Evolutionary conservation across 2,329 filamentous ascomycete species (phyloP), one percentile per base, ranked within the genome.

Genomic region (Lizonia empirigonia): DNA sequence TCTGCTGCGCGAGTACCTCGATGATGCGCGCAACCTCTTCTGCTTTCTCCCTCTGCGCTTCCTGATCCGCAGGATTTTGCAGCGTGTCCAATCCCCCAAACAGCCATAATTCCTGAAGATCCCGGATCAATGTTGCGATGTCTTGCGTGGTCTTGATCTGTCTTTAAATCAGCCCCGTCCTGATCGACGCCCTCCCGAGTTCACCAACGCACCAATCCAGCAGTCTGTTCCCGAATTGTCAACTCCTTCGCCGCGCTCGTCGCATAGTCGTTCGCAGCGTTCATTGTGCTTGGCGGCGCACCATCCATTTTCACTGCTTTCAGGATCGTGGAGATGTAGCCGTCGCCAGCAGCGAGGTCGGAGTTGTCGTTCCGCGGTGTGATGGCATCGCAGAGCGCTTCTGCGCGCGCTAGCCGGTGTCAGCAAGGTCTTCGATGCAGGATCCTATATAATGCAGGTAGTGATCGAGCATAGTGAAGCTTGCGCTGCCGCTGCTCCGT

Each of bases 71-170:
- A 6, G 59, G 54, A 24, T 70, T 61, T 23, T 61, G 56, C 1
- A 86, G 66, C 0, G 83, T 85, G 49, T 86, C 79, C 34, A 88
- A 75, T 50, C 83, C 82, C 3, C 85, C 85, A 60, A 86, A 87
- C 5, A 87, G 74, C 85, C 85, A 88, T 18, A 84, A 76, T 64
- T 88, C 85, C 65, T 88, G 86, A 72, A 88, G 76, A 20, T 80
- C 78, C 18, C 85, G 80, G 20, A 83, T 85, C 12, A 88, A 68
- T 10, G 79, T 78, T 50, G 85, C 77, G 9, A 86, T 75, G 46
- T 87, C 84, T 72, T 88, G 85, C 12, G 82, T 80, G 1, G 82
- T 80, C 49, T 82, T 81, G 56, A 86, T 80, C 83, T 65, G 18
- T 15, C 13, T 5, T 20, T 3, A 10, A 16, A 40, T 46, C 45